Conservation (phyloP, 306 rosid species). For the Argentina anserina region DNA sequence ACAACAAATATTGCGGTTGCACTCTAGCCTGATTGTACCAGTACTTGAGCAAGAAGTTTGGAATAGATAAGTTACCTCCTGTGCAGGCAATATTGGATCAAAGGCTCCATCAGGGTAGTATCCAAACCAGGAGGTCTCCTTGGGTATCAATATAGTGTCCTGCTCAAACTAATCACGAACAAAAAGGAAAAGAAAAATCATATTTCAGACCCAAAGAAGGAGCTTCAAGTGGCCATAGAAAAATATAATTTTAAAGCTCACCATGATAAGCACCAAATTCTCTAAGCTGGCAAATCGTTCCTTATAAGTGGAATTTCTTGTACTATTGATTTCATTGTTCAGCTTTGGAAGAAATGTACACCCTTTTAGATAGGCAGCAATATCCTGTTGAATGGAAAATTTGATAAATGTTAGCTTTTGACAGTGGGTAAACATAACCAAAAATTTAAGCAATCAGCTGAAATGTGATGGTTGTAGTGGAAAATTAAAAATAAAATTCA, state of each 20-base stretch:
- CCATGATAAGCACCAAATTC: conserved; percentile 75
- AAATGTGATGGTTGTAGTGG: neutral
- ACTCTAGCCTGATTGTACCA: neutral
- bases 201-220: neutral
- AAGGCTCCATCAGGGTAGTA: conserved; percentile 60
- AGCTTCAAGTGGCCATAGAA: conserved; percentile 1
- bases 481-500: neutral
- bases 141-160: conserved; percentile 54
- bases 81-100: conserved; percentile 45
- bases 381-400: conserved; percentile 44
- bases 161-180: conserved; percentile 49
- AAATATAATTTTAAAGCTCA: conserved; percentile 36
- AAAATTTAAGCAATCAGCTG: neutral
- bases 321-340: conserved; percentile 55
- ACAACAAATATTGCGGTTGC: neutral
- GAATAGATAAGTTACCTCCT: conserved; percentile 44
- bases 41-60: neutral
- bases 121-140: conserved; percentile 78
- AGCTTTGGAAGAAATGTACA: conserved; percentile 78
- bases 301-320: conserved; percentile 55
- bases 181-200: conserved; percentile 6
- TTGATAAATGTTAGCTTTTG: neutral
- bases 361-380: conserved; percentile 45
- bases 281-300: conserved; percentile 71
- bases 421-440: neutral